These are phyloP conservation scores for Backusella psychrophila DNA, from an alignment of 192 early-diverging fungal genomes.

Conservation along the genomic window DNA sequence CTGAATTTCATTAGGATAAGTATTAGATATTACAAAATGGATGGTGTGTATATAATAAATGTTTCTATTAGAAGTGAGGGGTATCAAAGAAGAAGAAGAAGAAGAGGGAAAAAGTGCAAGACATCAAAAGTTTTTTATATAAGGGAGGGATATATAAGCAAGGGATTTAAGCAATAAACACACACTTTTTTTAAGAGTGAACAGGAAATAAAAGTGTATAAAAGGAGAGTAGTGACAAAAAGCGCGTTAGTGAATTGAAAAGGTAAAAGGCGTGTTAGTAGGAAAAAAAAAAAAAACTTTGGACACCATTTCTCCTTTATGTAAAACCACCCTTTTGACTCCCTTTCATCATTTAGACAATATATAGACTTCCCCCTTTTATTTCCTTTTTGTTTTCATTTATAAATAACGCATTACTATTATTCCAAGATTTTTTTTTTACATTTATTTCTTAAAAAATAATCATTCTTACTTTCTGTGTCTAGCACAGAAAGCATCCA, in stretches of 20 bases:
- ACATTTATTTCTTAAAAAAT: neutral
- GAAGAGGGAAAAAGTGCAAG: neutral
- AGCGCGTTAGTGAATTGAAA: neutral
- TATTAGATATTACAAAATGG: neutral
- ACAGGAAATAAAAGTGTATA: neutral
- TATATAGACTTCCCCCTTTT: neutral
- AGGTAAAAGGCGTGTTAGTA: neutral
- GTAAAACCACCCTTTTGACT: neutral
- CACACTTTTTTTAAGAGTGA: neutral
- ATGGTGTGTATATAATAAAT: neutral
- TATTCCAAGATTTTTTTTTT: neutral
- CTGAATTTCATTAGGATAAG: neutral
- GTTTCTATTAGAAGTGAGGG: neutral
- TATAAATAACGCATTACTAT: neutral
- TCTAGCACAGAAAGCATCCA: conserved; percentile 75
- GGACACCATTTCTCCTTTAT: neutral
- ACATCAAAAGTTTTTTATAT: neutral
- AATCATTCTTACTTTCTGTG: conserved; percentile 38
- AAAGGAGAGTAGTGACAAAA: neutral
- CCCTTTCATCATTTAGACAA: neutral
- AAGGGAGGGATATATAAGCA: neutral
- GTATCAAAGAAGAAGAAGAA: neutral
- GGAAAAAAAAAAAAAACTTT: neutral
- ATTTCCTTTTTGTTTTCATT: neutral
- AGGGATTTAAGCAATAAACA: neutral